Conservation (phyloP, 2,329 filamentous ascomycete genomes). For the Aspergillus quadrilineatus region DNA sequence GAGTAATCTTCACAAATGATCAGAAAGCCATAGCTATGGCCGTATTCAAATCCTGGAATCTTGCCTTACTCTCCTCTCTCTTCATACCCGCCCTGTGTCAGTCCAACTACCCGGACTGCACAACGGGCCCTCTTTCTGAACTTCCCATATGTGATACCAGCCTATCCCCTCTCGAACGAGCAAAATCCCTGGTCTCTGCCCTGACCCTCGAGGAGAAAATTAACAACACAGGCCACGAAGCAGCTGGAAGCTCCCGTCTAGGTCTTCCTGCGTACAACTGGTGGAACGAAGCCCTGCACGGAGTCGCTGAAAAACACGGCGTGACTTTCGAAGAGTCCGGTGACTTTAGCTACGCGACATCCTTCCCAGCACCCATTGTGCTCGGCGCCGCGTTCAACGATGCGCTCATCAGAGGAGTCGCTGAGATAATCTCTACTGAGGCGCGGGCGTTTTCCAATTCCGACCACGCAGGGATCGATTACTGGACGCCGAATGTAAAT, state of each 20-base stretch:
- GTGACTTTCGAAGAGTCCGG: not conserved
- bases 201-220: not conserved
- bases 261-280: not conserved
- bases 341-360: not conserved
- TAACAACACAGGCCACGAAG: not conserved
- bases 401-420: not conserved
- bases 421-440: not conserved
- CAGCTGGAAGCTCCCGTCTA: not conserved
- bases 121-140: not conserved
- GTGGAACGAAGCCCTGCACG: conserved; percentile 5
- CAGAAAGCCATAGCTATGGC: not conserved
- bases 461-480: not conserved
- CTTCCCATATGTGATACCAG: not conserved
- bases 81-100: not conserved
- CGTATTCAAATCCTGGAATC: not conserved
- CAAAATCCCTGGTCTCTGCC: not conserved
- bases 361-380: not conserved
- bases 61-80: not conserved
- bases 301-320: not conserved
- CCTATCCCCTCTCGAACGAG: not conserved
- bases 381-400: not conserved
- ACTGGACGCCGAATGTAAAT: not conserved
- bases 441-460: not conserved
- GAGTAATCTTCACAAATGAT: not conserved
- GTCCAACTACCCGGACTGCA: not conserved